Evolutionary conservation across 2,329 filamentous ascomycete genomes (phyloP), one percentile per base, ranked within the genome.

Genomic region (Trichoderma lentiforme): DNA sequence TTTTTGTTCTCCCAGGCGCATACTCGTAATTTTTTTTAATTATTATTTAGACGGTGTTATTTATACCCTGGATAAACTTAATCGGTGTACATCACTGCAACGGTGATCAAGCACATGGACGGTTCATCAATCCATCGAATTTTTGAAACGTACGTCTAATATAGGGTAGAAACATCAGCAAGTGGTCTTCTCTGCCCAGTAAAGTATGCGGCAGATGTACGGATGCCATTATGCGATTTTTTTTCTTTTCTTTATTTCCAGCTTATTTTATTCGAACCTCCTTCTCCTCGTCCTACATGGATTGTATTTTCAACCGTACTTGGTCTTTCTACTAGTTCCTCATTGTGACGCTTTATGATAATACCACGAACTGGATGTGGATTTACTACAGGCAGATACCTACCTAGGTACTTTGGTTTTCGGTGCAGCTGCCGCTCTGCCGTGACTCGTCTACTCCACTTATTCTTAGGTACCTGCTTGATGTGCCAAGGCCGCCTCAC

Each of bases 401-500:
- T 28, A 28, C 26, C 6, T 8, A n/a, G 7, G 39, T 43, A 43
- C 39, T n/a, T n/a, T 4, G 36, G 36, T 51, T 51, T 21, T 51
- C 5, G 47, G 5, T 53, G 47, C 47, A 7, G 11, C 47, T 51
- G n/a, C 18, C 15, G 2, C 39, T 43, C 36, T 15, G 7, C 36
- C 15, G 36, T 18, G 15, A 2, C 36, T 39, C 6, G 36, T 39
- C 36, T 47, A 53, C 47, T 4, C 47, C 47, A 53, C 47, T 53
- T 24, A 53, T 24, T 53, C 39, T 43, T 53, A 24, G 47, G 47
- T 53, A 53, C 47, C 47, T 53, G 47, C 47, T 53, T 53, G 21
- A 53, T 53, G 47, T 21, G 47, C 72, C 78, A 77, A 26, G 60
- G 21, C 18, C 1, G 18, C 26, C 28, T 70, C 67, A 70, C 67